Evolutionary conservation across 352 stramenopile genomes (phyloP).

Genomic region (Phytopythium boreale): DNA sequence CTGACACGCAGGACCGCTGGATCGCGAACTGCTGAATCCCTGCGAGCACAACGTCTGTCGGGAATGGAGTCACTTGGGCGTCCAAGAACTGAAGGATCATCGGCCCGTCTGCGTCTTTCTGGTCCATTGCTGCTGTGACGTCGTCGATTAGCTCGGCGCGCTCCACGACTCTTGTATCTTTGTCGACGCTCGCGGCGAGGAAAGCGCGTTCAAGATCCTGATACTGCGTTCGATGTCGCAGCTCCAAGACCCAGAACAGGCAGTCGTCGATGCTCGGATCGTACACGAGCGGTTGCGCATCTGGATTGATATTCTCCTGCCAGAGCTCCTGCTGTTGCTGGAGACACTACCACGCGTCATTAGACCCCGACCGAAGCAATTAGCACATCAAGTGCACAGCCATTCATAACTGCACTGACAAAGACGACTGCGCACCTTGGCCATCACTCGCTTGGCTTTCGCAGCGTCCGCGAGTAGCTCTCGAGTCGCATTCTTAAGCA

Average conservation of each 20-base stretch:
- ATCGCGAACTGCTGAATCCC: neutral
- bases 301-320: too few species aligned
- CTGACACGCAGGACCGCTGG: neutral
- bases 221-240: neutral
- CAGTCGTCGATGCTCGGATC: neutral
- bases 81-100: too few species aligned
- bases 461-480: neutral
- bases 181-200: neutral
- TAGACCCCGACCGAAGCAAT: too few species aligned
- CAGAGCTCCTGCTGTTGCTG: too few species aligned
- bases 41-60: neutral
- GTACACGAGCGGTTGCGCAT: neutral
- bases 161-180: neutral
- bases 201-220: neutral
- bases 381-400: too few species aligned
- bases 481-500: neutral
- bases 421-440: neutral
- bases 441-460: neutral
- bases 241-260: neutral
- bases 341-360: too few species aligned
- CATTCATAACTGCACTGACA: too few species aligned
- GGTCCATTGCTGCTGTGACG: too few species aligned
- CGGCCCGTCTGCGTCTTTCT: too few species aligned
- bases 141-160: neutral
- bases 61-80: neutral